Evolutionary conservation across 2,329 filamentous ascomycete species (phyloP), one percentile per base, ranked within the genome.

Genomic region (Colletotrichum abscissum): DNA sequence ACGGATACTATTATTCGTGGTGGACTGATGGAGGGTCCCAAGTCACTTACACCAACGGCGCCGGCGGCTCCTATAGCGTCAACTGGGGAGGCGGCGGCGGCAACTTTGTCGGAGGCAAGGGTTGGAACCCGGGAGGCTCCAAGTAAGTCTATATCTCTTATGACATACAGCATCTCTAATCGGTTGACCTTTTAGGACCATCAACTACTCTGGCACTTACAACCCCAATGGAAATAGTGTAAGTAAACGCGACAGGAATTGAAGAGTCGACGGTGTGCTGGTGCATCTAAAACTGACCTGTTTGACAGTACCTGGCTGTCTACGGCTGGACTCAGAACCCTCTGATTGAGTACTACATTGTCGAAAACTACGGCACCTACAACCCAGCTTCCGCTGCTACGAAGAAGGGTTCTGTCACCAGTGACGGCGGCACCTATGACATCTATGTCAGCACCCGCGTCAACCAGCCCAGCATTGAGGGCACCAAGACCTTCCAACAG

Each of bases 71-170:
- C 24, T 89, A 88, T 81, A 82, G 76, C 49, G 81, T 86, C 1
- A 78, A 76, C 46, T 89, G 88, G 88, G 42, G 42, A 22, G 78
- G 71, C 38, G 82, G 83, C 63, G 80, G 78, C 42, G 87, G 87
- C 56, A 88, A 90, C 81, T 87, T 89, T 64, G 88, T 89, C 49
- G 87, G 83, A 71, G 89, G 89, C 52, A 91, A 90, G 80, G 89
- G 89, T 30, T 91, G 89, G 88, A 86, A 86, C 67, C 85, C 88
- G 24, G 88, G 88, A 60, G 82, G 78, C 72, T 79, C 82, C 28
- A 83, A 86, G 71, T 73, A 57, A 65, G 67, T 42, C 7, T 5
- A 9, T 5, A 19, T 12, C 3, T 19, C 1, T 7, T 42, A 2
- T 16, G 14, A 16, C 2, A 3, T 62, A 16, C 2, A 11, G 8